A percentile compares a stretch with the other conserved stretches of the same genome.
Evolutionary conservation across 2,329 filamentous ascomycete species (phyloP).

Genomic region (Ophiostoma australiae): DNA sequence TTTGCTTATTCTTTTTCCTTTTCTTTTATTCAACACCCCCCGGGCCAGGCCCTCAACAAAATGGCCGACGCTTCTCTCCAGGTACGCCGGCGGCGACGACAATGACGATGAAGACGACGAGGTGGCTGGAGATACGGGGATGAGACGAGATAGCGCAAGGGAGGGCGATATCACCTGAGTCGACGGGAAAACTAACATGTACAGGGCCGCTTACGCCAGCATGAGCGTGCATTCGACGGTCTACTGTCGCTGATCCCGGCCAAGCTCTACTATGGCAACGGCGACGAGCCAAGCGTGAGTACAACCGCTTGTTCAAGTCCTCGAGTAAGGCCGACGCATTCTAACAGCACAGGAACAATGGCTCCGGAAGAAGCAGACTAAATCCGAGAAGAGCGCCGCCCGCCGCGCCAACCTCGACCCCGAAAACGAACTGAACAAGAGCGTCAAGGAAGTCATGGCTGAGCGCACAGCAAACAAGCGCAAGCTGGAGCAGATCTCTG

Average conservation of each 20-base stretch:
- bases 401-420: conserved; percentile 74
- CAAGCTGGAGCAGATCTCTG: conserved; percentile 62
- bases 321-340: conserved; percentile 7
- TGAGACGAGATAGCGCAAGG: background rate
- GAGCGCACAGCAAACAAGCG: conserved; percentile 64
- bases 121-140: background rate
- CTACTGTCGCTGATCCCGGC: conserved; percentile 83
- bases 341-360: conserved; percentile 68
- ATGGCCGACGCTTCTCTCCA: conserved; percentile 17
- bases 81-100: background rate
- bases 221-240: conserved; percentile 65
- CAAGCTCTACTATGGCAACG: conserved; percentile 84
- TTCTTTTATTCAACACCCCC: background rate
- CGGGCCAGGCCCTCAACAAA: background rate
- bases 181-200: background rate
- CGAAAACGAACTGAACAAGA: conserved; percentile 71
- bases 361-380: conserved; percentile 92
- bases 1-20: background rate
- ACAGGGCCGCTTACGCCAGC: conserved; percentile 15
- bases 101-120: background rate
- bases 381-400: conserved; percentile 66
- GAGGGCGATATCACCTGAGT: background rate
- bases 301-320: conserved; percentile 40
- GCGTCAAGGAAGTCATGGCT: conserved; percentile 88
- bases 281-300: conserved; percentile 68